Evolutionary conservation across 768 basidiomycete genomes (phyloP), one percentile per base, ranked within the genome.

Genomic region (Infundibulicybe gibba): DNA sequence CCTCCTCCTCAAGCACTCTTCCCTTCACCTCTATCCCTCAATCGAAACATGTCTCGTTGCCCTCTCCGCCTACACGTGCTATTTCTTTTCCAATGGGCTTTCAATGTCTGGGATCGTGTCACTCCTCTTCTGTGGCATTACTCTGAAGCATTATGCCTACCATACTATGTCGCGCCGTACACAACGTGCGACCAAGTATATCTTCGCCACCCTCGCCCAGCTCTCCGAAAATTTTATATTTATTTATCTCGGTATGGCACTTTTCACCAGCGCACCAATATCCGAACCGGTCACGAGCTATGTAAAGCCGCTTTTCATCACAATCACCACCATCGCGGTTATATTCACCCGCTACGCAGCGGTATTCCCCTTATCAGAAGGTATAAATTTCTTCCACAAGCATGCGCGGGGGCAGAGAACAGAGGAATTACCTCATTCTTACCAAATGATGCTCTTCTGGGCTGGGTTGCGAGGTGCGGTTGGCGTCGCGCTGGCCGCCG

Each of bases 381-480:
- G 80, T 20, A 97, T 99, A 82, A 99, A 99, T 70, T 76, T 97
- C 54, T 85, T 97, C 75, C 87, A 85, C 56, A 70, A 67, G 49
- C 89, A 94, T 50, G 85, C 80, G 2, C 81, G 91, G 1, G 93
- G 93, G 1, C 90, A 94, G 58, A 80, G 93, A 35, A 69, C 77
- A 17, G 94, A 97, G 54, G 94, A 97, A 55, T 71, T 99, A 4
- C 94, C 97, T 1, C 94, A 98, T 64, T 94, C 93, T 10, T 97
- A 99, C 60, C 94, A 97, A 58, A 95, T 98, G 91, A 97, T 98
- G 94, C 70, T 98, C 13, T 98, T 98, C 68, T 99, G 95, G 97
- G 95, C 95, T 1, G 95, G 95, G 5, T 70, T 99, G 45, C 77
- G 97, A 21, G 97, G 97, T 32, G 97, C 97, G 0, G 97, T 99